Conservation (phyloP, 2,329 filamentous ascomycete genomes). For the Metarhizium album region DNA sequence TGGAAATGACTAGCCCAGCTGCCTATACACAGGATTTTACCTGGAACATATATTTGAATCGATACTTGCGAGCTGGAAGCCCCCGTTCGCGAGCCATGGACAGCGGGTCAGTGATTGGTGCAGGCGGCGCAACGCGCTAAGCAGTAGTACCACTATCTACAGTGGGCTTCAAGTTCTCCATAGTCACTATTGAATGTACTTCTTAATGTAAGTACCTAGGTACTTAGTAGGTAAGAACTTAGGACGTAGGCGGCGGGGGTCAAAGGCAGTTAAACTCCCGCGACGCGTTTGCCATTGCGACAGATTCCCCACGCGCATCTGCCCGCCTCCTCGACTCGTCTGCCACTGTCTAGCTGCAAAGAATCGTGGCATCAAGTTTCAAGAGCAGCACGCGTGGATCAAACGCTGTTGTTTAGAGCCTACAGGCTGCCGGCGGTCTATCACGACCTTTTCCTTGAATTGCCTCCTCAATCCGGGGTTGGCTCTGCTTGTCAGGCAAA, state of each 20-base stretch:
- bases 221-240: too few relatives aligned
- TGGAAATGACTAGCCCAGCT: too few relatives aligned
- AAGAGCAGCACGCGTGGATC: neutral
- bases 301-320: neutral
- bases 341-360: neutral
- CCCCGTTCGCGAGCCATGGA: too few relatives aligned
- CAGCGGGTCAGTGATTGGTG: too few relatives aligned
- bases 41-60: too few relatives aligned
- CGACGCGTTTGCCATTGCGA: neutral
- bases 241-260: neutral
- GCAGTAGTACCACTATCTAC: too few relatives aligned
- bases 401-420: neutral
- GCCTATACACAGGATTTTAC: too few relatives aligned
- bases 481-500: neutral
- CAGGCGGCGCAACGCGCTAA: too few relatives aligned
- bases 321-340: neutral
- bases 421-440: constrained; percentile 1
- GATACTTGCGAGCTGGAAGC: too few relatives aligned
- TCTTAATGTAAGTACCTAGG: too few relatives aligned
- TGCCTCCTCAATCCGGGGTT: neutral
- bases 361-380: neutral
- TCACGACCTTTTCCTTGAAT: neutral
- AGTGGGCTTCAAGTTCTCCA: too few relatives aligned
- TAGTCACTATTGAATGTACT: too few relatives aligned
- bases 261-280: neutral